A percentile compares a stretch with the other conserved stretches of the same genome.
phyloP scores from a whole-genome alignment of 1,284 basidiomycete species.

The Sporisorium exsertum region DNA sequence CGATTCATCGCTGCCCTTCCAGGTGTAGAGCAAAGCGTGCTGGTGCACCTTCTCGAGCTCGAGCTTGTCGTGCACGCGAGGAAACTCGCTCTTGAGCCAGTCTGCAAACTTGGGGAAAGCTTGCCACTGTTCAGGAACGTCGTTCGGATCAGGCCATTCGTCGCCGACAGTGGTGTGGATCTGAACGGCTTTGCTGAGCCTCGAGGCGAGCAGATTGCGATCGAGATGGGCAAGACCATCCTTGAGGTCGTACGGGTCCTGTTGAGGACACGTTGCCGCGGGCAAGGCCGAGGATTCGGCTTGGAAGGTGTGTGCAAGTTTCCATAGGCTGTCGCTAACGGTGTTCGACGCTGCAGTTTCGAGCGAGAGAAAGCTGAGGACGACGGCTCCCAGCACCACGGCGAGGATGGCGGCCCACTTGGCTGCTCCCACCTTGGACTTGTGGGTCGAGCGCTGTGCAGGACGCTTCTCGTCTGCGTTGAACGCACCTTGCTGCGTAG shows the following conservation, averaged over 20 bases:
- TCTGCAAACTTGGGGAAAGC: conserved; percentile 54
- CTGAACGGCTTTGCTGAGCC: conserved; percentile 57
- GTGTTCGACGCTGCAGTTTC: conserved; percentile 33
- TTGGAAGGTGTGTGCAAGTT: conserved; percentile 17
- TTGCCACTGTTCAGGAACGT: conserved; percentile 45
- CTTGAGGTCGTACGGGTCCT: conserved; percentile 40
- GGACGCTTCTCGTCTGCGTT: conserved; percentile 22
- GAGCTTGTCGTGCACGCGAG: conserved; percentile 46
- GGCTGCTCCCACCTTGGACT: conserved; percentile 3
- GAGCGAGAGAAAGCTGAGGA: conserved; percentile 36
- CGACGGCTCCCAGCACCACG: conserved; percentile 23
- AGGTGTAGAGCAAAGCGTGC: conserved; percentile 77
- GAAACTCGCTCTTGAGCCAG: conserved; percentile 52
- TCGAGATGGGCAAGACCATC: conserved; percentile 40
- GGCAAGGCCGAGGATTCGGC: conserved; percentile 2
- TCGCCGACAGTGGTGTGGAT: conserved; percentile 61
- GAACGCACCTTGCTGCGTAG: neutral
- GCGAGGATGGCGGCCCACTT: conserved; percentile 31
- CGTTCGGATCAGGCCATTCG: conserved; percentile 49
- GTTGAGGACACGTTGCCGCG: conserved; percentile 37
- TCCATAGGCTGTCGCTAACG: conserved; percentile 41
- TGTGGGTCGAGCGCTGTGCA: neutral
- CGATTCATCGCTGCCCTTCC: conserved; percentile 74
- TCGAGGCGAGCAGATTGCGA: conserved; percentile 37
- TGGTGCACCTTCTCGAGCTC: conserved; percentile 73